Conservation (phyloP, 495 filamentous ascomycete species). For the Podospora tetraspora region DNA sequence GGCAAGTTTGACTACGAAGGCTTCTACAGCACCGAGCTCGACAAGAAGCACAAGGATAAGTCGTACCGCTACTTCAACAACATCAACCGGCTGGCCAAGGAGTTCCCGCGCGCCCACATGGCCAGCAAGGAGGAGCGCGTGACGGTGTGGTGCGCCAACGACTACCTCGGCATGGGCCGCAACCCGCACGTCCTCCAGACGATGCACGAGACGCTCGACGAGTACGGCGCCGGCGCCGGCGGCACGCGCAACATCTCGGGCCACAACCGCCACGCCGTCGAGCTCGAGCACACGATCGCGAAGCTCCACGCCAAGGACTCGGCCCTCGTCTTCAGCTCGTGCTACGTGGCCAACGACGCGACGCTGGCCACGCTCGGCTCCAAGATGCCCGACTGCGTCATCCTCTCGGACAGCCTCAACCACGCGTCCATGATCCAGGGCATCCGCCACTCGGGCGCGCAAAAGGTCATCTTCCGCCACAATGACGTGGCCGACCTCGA, state of each 20-base stretch:
- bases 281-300: slow-evolving; percentile 75
- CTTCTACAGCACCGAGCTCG: slow-evolving; percentile 83
- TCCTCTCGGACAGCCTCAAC: slow-evolving; percentile 90
- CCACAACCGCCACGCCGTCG: slow-evolving; percentile 90
- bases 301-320: slow-evolving; percentile 87
- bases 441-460: slow-evolving; percentile 92
- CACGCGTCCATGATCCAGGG: slow-evolving; percentile 99
- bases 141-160: slow-evolving; percentile 98
- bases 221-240: slow-evolving; percentile 90
- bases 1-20: slow-evolving; percentile 78
- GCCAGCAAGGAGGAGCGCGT: slow-evolving; percentile 78
- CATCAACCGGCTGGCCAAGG: slow-evolving; percentile 95
- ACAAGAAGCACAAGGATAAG: slow-evolving; percentile 99
- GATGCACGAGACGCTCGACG: slow-evolving; percentile 94
- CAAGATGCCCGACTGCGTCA: slow-evolving; percentile 93
- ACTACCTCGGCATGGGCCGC: slow-evolving; percentile 96
- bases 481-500: slow-evolving; percentile 90
- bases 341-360: slow-evolving; percentile 97
- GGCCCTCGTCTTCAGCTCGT: slow-evolving; percentile 91
- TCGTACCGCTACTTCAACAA: slow-evolving; percentile 99
- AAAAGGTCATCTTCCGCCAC: slow-evolving; percentile 98
- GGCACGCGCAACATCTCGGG: slow-evolving; percentile 97
- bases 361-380: slow-evolving; percentile 93
- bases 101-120: slow-evolving; percentile 94
- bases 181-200: slow-evolving; percentile 79